Conservation (phyloP, 2,329 filamentous ascomycete genomes). For the Paraphaeosphaeria minitans region DNA sequence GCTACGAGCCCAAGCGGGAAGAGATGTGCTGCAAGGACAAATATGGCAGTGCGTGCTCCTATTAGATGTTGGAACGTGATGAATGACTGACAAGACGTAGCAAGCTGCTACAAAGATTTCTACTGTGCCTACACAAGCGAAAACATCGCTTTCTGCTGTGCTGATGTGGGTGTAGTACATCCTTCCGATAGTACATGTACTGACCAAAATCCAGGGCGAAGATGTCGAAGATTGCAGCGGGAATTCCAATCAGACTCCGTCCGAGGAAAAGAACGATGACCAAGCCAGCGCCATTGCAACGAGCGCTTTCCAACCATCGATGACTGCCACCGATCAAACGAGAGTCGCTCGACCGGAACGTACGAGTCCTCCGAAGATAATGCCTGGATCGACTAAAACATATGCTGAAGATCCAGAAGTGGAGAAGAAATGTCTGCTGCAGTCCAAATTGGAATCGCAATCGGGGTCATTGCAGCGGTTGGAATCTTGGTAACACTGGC, state of each 20-base stretch:
- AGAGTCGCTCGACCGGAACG: constrained; percentile 9
- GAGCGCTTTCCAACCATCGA: constrained; percentile 9
- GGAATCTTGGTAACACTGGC: constrained; percentile 4
- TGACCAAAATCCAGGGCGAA: constrained; percentile 7
- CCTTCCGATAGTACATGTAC: background rate
- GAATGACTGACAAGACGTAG: constrained; percentile 9
- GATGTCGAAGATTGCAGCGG: constrained; percentile 16
- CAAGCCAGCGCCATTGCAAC: constrained; percentile 7
- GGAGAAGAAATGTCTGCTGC: constrained; percentile 2
- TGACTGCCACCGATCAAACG: constrained; percentile 6
- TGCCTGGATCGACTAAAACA: background rate
- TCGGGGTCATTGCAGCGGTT: background rate
- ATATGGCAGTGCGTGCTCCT: constrained; percentile 14
- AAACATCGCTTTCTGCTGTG: constrained; percentile 18
- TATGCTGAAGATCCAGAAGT: constrained; percentile 1
- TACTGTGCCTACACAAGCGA: constrained; percentile 20
- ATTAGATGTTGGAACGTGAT: background rate
- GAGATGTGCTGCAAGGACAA: constrained; percentile 21
- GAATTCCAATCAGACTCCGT: constrained; percentile 12
- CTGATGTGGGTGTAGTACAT: constrained; percentile 8
- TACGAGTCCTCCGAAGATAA: constrained; percentile 9
- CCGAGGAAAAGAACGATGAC: background rate
- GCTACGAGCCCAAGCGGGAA: constrained; percentile 18
- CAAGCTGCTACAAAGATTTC: constrained; percentile 15
- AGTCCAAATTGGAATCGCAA: constrained; percentile 4